Base-by-base conservation (phyloP, 495 filamentous ascomycete species). In the Penicillium cataractarum region DNA sequence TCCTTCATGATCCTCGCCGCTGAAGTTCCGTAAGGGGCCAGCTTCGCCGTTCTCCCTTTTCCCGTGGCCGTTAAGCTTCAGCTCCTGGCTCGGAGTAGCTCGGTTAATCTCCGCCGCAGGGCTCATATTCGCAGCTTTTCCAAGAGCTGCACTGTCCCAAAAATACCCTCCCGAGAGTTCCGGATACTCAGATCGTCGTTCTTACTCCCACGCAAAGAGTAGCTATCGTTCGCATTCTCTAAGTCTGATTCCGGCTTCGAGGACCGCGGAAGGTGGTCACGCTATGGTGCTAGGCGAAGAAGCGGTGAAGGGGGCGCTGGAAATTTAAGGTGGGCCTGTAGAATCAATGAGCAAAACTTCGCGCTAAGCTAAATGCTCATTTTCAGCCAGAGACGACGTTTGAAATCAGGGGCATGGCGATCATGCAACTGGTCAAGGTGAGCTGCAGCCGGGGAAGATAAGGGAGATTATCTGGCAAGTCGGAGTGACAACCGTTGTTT, bases 401-500 rank as follows among this genome's bases (percentile, higher is more conserved):
- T 27, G 17, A 44, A 8, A 32, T 42, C 35, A 42, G 27, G 37
- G 49, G 21, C 51, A 40, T 27, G 57, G 21, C 22, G 4, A 15
- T 57, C 39, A 53, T 61, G 46, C 26, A 40, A 33, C 32, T 21
- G 29, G 62, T 21, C 32, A 66, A 19, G 50, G 57, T n/a, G 57
- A 26, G 44, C 33, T 56, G 58, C 26, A 48, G 42, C 58, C 22
- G 58, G 65, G 62, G 65, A 54, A 58, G 65, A 67, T 67, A 65
- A 67, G 65, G 49, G 52, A 40, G 58, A 49, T 65, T 67, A 67
- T 61, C 65, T 58, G 61, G 39, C 64, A 58, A 48, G 40, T 63
- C 64, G 46, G 51, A 49, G 52, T 15, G 29, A 27, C 7, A 32
- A 22, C 31, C 63, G 54, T 55, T 58, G 33, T 57, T 37, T 4